Evolutionary conservation across 129 eudicot species (phyloP).

Genomic region (Sambucus nigra): DNA sequence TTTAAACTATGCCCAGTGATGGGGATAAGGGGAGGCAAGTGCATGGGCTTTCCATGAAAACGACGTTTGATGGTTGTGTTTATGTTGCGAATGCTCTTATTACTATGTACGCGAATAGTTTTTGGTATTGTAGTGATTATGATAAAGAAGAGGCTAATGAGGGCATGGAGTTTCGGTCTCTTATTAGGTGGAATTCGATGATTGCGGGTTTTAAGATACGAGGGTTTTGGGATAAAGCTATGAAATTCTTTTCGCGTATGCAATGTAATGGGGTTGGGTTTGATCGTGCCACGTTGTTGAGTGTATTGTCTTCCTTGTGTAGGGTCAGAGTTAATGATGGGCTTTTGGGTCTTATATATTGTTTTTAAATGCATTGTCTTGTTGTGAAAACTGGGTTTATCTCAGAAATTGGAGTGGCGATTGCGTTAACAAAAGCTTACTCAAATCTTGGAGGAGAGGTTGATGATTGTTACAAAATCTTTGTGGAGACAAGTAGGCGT

Average conservation of each 20-base stretch:
- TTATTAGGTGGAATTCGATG: conserved; percentile 67
- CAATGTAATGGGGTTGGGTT: too few species aligned
- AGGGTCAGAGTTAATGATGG: conserved; percentile 5
- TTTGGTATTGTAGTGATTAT: too few species aligned
- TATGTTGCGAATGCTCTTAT: too few species aligned
- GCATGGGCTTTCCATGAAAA: too few species aligned
- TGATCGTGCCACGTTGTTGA: too few species aligned
- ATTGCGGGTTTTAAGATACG: conserved; percentile 41
- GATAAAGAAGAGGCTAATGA: conserved; percentile 37
- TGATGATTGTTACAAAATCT: too few species aligned
- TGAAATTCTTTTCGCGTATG: conserved; percentile 33
- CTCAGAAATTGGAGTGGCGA: conserved; percentile 41
- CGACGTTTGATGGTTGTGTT: conserved; percentile 41
- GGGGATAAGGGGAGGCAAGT: conserved; percentile 55
- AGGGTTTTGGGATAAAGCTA: conserved; percentile 34
- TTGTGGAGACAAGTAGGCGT: too few species aligned
- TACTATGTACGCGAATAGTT: too few species aligned
- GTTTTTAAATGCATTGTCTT: conserved; percentile 61
- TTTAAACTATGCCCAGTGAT: conserved; percentile 36
- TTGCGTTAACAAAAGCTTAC: conserved; percentile 53
- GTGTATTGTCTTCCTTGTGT: conserved; percentile 40
- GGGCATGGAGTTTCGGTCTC: conserved; percentile 21
- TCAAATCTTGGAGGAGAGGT: too few species aligned
- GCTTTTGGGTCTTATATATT: conserved; percentile 16
- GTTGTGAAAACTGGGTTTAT: conserved; percentile 39